These are phyloP conservation scores for Chaetomium sp. DNA, from an alignment of 2,329 filamentous ascomycete genomes.

Conservation along the genomic window DNA sequence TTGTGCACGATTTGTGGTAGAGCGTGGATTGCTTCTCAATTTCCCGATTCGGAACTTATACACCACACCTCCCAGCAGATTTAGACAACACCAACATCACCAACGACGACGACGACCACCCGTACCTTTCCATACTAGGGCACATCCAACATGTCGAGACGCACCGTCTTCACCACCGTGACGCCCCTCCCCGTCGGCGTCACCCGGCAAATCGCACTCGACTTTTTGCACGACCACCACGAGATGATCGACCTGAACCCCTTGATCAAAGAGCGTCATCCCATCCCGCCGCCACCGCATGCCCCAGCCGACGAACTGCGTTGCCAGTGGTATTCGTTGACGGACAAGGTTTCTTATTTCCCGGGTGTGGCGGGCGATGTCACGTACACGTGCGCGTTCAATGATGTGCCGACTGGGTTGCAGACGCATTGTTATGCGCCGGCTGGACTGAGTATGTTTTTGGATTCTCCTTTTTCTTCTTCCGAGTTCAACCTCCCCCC, in stretches of 20 bases:
- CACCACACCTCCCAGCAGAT: no score
- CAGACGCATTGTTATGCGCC: slow-evolving; percentile 82
- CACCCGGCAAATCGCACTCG: slow-evolving; percentile 62
- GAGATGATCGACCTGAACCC: slow-evolving; percentile 88
- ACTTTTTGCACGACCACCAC: slow-evolving; percentile 69
- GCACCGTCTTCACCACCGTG: slow-evolving; percentile 67
- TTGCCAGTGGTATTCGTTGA: slow-evolving; percentile 72
- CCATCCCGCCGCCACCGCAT: slow-evolving; percentile 59
- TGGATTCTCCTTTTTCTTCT: no score
- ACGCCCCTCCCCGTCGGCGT: slow-evolving; percentile 68
- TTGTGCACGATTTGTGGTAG: no score
- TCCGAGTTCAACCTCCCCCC: no score
- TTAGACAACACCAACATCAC: no score
- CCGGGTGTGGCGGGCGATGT: slow-evolving; percentile 64
- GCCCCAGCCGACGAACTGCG: slow-evolving; percentile 64
- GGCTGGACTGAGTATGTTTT: slow-evolving; percentile 50
- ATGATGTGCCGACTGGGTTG: slow-evolving; percentile 64
- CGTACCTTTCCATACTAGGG: no score
- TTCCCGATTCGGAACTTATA: slow-evolving; percentile 3
- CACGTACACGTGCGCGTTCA: slow-evolving; percentile 73
- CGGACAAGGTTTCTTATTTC: slow-evolving; percentile 69
- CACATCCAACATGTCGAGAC: slow-evolving; percentile 53
- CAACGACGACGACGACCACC: no score
- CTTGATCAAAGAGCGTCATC: slow-evolving; percentile 64
- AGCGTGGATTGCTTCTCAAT: background rate